Evolutionary conservation across 306 rosid species (phyloP), one percentile per base, ranked within the genome.

Genomic region (Quercus aquifolioides): DNA sequence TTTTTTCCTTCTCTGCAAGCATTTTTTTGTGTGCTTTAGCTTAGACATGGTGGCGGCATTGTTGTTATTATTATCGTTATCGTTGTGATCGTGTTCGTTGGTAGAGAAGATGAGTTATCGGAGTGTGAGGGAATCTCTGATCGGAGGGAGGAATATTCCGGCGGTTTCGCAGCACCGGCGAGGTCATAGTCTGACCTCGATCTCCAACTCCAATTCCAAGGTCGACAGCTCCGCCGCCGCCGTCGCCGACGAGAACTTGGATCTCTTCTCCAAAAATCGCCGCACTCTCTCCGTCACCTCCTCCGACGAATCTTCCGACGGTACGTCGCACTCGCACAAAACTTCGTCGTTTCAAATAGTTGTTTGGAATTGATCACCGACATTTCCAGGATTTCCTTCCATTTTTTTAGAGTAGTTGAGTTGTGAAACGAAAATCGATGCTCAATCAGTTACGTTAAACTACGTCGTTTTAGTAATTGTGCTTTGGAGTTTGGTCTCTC

Each of bases 251-350:
- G 94, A 95, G 38, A 84, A 73, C 76, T 86, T 92, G 73, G 99
- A 95, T 89, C 99, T 95, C 89, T 95, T 95, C 92, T 89, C 95
- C 75, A 91, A 83, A 80, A 91, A 64, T 74, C 97, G 96, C 43
- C 94, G 89, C 17, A 82, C 91, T 59, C 97, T 90, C 83, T 89
- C 94, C 2, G 80, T 94, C 55, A 82, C 95, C 31, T 87, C 97
- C 46, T 90, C 97, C 20, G 97, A 92, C 20, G 97, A 90, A n/a
- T 91, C 97, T 51, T 91, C 97, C 52, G 97, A 92, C 76, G 97
- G 99, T 94, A 84, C 79, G 46, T 41, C 46, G 11, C 46, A 9
- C 52, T 46, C 52, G 2, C 12, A 46, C 52, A 12, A 49, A 49
- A 49, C 54, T 1, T 0, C 54, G 54, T 12, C 54, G 54, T 49